Evolutionary conservation across 225 moss, liverwort and hornwort species (phyloP).

Genomic region (Physcomitrellopsis africana): DNA sequence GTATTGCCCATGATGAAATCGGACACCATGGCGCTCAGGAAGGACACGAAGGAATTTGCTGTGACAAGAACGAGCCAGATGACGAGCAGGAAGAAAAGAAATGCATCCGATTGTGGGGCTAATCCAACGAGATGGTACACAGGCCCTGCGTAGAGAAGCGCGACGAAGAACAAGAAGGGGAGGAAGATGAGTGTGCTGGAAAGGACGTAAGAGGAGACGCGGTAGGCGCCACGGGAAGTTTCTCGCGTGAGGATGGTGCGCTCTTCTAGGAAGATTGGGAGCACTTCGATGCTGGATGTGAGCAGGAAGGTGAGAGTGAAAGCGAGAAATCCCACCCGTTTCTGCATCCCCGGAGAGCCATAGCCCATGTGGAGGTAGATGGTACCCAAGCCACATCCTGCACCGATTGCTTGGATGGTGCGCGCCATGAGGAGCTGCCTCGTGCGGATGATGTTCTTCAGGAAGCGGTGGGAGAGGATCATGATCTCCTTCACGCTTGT

Average conservation of each 20-base stretch:
- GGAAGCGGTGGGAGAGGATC: conserved; percentile 13
- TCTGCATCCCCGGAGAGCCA: conserved; percentile 30
- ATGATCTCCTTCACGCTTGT: conserved; percentile 16
- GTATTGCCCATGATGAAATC: conserved; percentile 58
- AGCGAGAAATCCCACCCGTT: conserved; percentile 50
- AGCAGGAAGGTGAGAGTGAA: conserved; percentile 61
- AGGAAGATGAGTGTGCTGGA: conserved; percentile 53
- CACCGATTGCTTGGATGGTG: conserved; percentile 44
- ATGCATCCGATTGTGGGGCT: conserved; percentile 27
- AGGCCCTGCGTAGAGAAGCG: conserved; percentile 37
- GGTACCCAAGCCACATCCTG: conserved; percentile 49
- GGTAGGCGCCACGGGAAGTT: conserved; percentile 59
- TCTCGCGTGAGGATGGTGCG: conserved; percentile 55
- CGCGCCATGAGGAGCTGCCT: conserved; percentile 25
- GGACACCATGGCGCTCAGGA: conserved; percentile 55
- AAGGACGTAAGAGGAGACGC: conserved; percentile 15
- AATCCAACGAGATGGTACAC: conserved; percentile 52
- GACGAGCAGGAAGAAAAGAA: conserved; percentile 54
- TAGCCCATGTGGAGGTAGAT: conserved; percentile 49
- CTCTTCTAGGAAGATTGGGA: conserved; percentile 60
- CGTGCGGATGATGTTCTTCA: conserved; percentile 25
- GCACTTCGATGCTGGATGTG: conserved; percentile 54
- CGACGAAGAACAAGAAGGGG: conserved; percentile 53
- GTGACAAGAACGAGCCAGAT: conserved; percentile 57
- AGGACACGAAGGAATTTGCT: conserved; percentile 59